A percentile compares a stretch with the other conserved stretches of the same genome.
These are phyloP conservation scores for Rubroshorea leprosula DNA, from an alignment of 345 rosid species.

Conservation along the genomic window DNA sequence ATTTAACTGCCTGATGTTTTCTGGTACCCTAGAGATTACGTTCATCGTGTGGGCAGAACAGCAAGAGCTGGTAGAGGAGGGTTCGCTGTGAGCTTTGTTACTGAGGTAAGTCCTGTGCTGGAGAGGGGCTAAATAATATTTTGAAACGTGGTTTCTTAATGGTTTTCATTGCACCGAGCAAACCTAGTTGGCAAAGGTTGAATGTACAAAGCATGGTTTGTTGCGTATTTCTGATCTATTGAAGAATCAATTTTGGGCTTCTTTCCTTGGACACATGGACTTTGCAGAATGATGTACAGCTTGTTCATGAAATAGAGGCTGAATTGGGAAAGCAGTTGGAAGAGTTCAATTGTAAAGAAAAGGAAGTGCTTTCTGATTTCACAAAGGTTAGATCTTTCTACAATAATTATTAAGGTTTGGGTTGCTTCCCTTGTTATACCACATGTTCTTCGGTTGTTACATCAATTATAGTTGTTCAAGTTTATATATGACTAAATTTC, in stretches of 20 bases:
- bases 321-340: conserved; percentile 63
- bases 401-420: background rate
- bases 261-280: conserved; percentile 15
- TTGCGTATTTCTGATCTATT: too few relatives aligned
- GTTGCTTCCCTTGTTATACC: background rate
- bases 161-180: too few relatives aligned
- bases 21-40: conserved; percentile 87
- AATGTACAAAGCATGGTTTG: too few relatives aligned
- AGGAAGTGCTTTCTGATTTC: conserved; percentile 66
- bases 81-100: conserved; percentile 70
- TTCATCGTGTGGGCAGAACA: conserved; percentile 97
- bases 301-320: conserved; percentile 74
- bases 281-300: conserved; percentile 69
- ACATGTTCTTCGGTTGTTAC: too few relatives aligned
- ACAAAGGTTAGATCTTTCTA: conserved; percentile 43
- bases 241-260: background rate
- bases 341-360: conserved; percentile 58
- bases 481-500: background rate
- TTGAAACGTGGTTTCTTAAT: too few relatives aligned
- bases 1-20: conserved; percentile 8
- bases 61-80: conserved; percentile 99
- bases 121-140: too few relatives aligned
- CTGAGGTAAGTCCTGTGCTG: conserved; percentile 61
- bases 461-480: background rate
- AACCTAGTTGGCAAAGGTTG: too few relatives aligned